Base-by-base conservation (phyloP, 139 green algal species). In the Nannochloris sp. region DNA sequence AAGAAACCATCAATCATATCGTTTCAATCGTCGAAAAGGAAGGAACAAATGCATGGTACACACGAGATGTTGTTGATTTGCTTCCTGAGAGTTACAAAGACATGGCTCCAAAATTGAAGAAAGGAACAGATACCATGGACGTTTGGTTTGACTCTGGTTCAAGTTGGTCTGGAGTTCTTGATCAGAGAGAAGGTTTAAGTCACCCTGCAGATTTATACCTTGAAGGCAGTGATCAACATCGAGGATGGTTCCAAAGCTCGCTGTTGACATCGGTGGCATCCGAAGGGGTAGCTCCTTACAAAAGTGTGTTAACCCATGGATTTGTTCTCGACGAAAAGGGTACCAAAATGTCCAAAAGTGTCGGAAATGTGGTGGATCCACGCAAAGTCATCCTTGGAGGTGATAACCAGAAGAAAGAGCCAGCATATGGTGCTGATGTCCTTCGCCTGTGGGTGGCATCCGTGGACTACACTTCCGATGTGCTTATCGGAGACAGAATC, bases 61-160 rank as follows among this genome's bases (percentile, higher is more conserved):
- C 72, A 28, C 56, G 79, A 37, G 28, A 71, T 5, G 28, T 95
- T 12, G 87, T 85, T 56, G 83, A 95, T 33, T 84, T 99, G 72
- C 86, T 99, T 68, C 93, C 93, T 1, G 69, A 83, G 26, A 48
- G 51, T 6, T 67, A 87, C 25, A 14, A 17, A 16, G 67, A 75
- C 59, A 44, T 84, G 65, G 89, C 89, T 16, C 37, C 61, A 20
- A 31, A 66, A 37, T 79, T 90, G 28, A 61, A 50, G 17, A 87
- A 91, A 69, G 91, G 91, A 28, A 84, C 89, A 75, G 94, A 99
- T 75, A 99, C 94, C 6, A 98, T 99, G 94, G 94, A 99, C 63
- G 93, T 99, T 36, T 98, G 93, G 93, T 98, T 99, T 77, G 94
- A 99, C 77, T 94, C 81, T 43, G 94, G 94, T 70, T 83, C 65